Percentiles rank a stretch among this genome's conserved stretches.
Evolutionary conservation across 768 basidiomycete genomes (phyloP).

Genomic region (Psilocybe subaeruginosa): DNA sequence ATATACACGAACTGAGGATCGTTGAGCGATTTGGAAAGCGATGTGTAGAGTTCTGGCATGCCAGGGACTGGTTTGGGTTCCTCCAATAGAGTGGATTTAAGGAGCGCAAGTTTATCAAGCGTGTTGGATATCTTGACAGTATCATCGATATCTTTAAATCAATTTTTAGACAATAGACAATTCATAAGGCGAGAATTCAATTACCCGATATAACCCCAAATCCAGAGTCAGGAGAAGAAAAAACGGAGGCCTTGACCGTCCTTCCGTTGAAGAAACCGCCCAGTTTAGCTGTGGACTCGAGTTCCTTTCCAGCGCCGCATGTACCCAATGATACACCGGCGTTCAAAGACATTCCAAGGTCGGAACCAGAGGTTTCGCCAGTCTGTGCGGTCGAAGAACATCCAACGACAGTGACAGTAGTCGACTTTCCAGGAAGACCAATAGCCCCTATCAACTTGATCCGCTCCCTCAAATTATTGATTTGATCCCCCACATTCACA

Average conservation of each 20-base stretch:
- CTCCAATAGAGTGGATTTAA: conserved; percentile 42
- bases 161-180: background rate
- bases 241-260: conserved; percentile 32
- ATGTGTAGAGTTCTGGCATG: conserved; percentile 48
- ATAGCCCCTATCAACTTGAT: conserved; percentile 36
- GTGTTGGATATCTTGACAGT: conserved; percentile 46
- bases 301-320: conserved; percentile 24
- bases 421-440: conserved; percentile 33
- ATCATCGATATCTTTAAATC: conserved; percentile 42
- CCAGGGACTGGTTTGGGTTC: conserved; percentile 42
- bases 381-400: conserved; percentile 29
- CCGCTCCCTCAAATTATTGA: conserved; percentile 30
- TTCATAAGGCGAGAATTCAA: conserved; percentile 2
- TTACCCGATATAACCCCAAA: conserved; percentile 48
- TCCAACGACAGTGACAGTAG: conserved; percentile 32
- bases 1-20: conserved; percentile 45
- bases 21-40: conserved; percentile 36
- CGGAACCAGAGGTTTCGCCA: conserved; percentile 30
- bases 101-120: conserved; percentile 34
- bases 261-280: conserved; percentile 22
- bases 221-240: conserved; percentile 37
- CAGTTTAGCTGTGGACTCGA: conserved; percentile 22
- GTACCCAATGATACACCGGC: conserved; percentile 32
- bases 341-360: conserved; percentile 37
- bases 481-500: conserved; percentile 31